These are phyloP conservation scores for Physaria fendleri DNA, from an alignment of 345 rosid species.

Conservation along the genomic window DNA sequence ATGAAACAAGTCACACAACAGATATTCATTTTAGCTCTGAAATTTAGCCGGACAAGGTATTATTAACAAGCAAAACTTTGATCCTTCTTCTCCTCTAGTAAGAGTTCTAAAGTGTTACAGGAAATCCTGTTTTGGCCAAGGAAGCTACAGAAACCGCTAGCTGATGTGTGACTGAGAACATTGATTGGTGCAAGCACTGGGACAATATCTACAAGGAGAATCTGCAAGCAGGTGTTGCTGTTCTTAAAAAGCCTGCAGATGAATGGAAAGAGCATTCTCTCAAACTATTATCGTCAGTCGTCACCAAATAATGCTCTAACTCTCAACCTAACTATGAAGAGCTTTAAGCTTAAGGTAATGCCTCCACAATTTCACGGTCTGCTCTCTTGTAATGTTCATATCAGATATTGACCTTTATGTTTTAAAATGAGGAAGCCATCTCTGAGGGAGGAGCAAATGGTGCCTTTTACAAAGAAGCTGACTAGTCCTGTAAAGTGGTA, in stretches of 20 bases:
- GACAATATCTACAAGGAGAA: conserved; percentile 57
- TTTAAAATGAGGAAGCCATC: conserved; percentile 55
- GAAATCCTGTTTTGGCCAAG: conserved; percentile 48
- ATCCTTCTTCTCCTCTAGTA: background rate
- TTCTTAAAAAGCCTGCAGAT: conserved; percentile 46
- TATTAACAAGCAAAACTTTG: background rate
- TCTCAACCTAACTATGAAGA: conserved; percentile 45
- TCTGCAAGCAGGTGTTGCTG: conserved; percentile 45
- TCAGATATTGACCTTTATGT: conserved; percentile 1
- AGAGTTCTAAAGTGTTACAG: conserved; percentile 30
- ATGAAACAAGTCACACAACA: conserved; percentile 68
- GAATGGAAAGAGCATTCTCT: conserved; percentile 54
- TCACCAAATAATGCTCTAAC: conserved; percentile 35
- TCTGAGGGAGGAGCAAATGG: conserved; percentile 32
- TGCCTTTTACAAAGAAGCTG: conserved; percentile 40
- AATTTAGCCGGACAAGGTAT: conserved; percentile 67
- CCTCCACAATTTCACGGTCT: background rate
- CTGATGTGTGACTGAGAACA: conserved; percentile 54
- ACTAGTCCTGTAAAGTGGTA: conserved; percentile 50
- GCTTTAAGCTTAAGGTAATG: conserved; percentile 53
- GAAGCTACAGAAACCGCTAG: conserved; percentile 56
- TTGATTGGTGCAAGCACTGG: conserved; percentile 80
- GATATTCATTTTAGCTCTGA: conserved; percentile 47
- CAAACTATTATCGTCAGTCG: conserved; percentile 33
- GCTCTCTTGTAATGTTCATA: background rate